Evolutionary conservation across 352 stramenopile genomes (phyloP), one percentile per base, ranked within the genome.

Genomic region (Pythium guiyangense): DNA sequence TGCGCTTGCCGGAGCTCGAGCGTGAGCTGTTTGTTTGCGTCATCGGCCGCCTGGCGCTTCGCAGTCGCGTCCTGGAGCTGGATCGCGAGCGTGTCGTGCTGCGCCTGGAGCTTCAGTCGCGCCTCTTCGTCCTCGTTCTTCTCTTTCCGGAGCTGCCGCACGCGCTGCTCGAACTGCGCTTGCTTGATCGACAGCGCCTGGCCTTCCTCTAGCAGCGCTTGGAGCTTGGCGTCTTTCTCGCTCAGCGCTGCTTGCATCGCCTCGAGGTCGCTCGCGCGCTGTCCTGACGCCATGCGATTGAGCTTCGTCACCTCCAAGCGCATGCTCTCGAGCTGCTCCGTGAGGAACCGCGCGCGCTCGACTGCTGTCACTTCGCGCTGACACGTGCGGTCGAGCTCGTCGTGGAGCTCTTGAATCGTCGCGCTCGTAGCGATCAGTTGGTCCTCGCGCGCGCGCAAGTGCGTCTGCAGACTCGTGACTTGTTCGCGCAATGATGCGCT

Each of bases 181-280:
- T 90, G 77, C 65, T 94, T 94, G 11, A 92, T 67, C 2, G 81
- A 92, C 1, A 94, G 64, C 6, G 81, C 69, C 37, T 92, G 75
- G 0, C 84, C 84, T 72, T 94, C 84, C 25, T 88, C 79, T 5
- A 94, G 52, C 17, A 94, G 54, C 6, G 67, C 77, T 59, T 74
- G 72, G 4, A 94, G 58, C 59, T 88, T 85, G 29, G 76, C 67
- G 42, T 94, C 84, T 54, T 94, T 94, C 45, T 91, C 81, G 3
- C 59, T 64, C 25, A 94, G 49, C 4, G 82, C 84, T 27, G 75
- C 46, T 52, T 94, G 84, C 49, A 94, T 55, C 9, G 75, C 66
- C 22, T 77, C 65, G 3, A 91, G 49, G 20, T 89, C 77, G 37
- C n/a, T 62, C 12, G 73, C 71, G 31, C 66, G 68, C 44, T 84